Conservation (phyloP, 352 stramenopile genomes). For the Phytophthora quininea region DNA sequence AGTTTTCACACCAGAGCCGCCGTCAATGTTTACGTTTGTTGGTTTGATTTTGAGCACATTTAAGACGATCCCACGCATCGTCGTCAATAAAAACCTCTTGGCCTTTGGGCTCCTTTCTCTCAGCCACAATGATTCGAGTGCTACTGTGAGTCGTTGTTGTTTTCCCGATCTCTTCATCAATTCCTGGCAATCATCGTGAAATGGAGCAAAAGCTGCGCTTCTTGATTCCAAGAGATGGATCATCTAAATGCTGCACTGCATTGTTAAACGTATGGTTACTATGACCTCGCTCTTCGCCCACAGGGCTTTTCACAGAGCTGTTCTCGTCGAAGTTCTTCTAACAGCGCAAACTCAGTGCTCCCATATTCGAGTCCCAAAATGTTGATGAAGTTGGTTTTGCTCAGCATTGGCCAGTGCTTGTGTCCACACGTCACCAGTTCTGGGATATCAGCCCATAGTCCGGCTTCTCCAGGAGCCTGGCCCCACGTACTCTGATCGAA, state of each 20-base stretch:
- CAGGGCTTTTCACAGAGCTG: not conserved
- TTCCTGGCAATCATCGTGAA: not conserved
- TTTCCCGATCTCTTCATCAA: not conserved
- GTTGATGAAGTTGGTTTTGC: not conserved
- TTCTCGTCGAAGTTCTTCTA: conserved; percentile 10
- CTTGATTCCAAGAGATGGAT: not conserved
- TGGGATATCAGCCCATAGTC: conserved; percentile 3
- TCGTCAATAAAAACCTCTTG: not conserved
- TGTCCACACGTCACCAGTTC: conserved; percentile 1
- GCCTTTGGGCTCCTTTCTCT: not conserved
- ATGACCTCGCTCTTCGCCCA: not conserved
- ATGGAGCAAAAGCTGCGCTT: not conserved
- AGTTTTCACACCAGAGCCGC: no score
- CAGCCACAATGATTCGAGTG: not conserved
- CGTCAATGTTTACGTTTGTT: no score
- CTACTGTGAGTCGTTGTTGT: not conserved
- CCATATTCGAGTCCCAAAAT: conserved; percentile 10
- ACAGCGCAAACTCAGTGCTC: conserved; percentile 1
- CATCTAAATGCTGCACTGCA: conserved; percentile 7
- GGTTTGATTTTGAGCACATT: not conserved
- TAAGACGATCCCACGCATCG: not conserved
- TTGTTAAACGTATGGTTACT: conserved; percentile 3
- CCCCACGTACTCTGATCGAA: not conserved
- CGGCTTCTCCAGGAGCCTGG: not conserved
- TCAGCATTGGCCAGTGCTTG: not conserved